These are phyloP conservation scores for Beauveria scarabaeidicola DNA, from an alignment of 2,329 filamentous ascomycete genomes.

Conservation along the genomic window DNA sequence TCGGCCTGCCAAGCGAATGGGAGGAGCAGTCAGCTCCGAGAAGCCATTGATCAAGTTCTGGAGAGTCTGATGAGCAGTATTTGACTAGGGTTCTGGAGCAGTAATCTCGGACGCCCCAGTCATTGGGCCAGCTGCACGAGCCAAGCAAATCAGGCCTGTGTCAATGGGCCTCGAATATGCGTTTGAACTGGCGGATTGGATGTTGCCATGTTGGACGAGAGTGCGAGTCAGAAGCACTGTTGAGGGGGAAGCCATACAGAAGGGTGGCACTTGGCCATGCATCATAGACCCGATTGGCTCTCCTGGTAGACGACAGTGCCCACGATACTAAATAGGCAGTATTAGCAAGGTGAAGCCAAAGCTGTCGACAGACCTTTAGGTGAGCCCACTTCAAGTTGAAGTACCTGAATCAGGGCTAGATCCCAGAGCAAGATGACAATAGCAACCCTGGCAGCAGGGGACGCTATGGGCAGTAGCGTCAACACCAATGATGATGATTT, in stretches of 20 bases:
- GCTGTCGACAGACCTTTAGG: background rate
- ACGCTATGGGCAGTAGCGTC: conserved; percentile 2
- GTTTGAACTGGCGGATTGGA: background rate
- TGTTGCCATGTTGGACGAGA: too few species aligned
- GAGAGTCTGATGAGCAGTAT: too few species aligned
- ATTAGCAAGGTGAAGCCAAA: background rate
- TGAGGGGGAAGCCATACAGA: background rate
- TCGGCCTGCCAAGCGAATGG: background rate
- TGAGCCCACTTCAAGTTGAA: background rate
- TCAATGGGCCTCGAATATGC: background rate
- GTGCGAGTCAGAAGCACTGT: background rate
- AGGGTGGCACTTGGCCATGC: background rate
- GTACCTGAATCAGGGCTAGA: background rate
- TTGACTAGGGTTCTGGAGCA: background rate
- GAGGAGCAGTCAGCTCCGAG: background rate
- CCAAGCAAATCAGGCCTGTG: background rate
- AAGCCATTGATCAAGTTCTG: background rate
- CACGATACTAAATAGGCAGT: too few species aligned
- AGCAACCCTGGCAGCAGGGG: background rate
- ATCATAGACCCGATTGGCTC: too few species aligned
- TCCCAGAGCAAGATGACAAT: background rate
- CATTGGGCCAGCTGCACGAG: background rate
- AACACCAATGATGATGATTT: background rate
- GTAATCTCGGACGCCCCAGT: conserved; percentile 4
- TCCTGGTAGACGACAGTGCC: too few species aligned